A percentile compares a stretch with the other conserved stretches of the same genome.
Conservation (phyloP, 441 rosid genomes). For the Arabidopsis lyrata region DNA sequence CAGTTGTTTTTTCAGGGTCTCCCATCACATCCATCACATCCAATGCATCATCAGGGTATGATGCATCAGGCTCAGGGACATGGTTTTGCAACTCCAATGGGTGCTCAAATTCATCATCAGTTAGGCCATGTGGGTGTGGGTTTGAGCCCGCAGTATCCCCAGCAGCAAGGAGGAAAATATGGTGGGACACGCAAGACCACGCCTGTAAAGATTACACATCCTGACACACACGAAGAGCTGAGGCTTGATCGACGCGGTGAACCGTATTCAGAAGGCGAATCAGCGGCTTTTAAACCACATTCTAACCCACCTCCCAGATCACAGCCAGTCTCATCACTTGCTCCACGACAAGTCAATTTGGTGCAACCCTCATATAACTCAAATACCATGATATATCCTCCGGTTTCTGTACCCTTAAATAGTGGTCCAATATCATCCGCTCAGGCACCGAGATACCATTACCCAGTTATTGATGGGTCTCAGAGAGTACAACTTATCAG, state of each 20-base stretch:
- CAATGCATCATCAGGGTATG: conserved; percentile 83
- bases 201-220: conserved; percentile 89
- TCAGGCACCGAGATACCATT: conserved; percentile 68
- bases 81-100: conserved; percentile 71
- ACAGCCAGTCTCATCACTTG: conserved; percentile 67
- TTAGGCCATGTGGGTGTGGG: conserved; percentile 78
- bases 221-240: conserved; percentile 93
- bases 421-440: conserved; percentile 69
- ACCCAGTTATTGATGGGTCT: conserved; percentile 61
- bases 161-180: conserved; percentile 80
- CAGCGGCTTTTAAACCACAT: conserved; percentile 68
- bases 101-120: conserved; percentile 71
- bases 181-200: conserved; percentile 68
- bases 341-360: conserved; percentile 63
- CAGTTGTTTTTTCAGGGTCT: conserved; percentile 83
- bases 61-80: conserved; percentile 90
- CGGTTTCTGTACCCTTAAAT: conserved; percentile 62
- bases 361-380: conserved; percentile 58
- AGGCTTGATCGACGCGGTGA: conserved; percentile 84
- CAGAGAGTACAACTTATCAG: conserved; percentile 63
- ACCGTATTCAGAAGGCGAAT: conserved; percentile 61
- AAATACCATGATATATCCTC: conserved; percentile 55
- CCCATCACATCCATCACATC: conserved; percentile 78
- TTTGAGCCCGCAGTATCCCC: conserved; percentile 67
- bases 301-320: conserved; percentile 70